Evolutionary conservation across 306 rosid species (phyloP), one percentile per base, ranked within the genome.

Genomic region (Parietaria judaica): DNA sequence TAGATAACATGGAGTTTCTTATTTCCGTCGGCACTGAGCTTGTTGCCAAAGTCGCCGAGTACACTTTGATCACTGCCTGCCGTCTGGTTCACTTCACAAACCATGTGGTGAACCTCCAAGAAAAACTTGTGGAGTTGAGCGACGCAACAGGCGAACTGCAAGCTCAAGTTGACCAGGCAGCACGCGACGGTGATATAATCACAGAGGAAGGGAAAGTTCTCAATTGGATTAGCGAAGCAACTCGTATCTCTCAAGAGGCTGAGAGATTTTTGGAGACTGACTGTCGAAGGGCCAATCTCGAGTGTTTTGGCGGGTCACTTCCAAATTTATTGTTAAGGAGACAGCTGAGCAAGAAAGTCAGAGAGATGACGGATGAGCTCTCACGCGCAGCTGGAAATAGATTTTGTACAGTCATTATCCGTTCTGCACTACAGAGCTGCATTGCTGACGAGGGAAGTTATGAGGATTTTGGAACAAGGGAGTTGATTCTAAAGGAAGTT

Each of bases 381-480:
- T 6, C 0, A 57, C 14, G 3, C n/a, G 46, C 13, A 57, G 61
- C 45, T 1, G 46, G 46, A 61, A 49, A 41, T 60, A 54, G 39
- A 8, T 34, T 55, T 23, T 0, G 5, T 55, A 3, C 0, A 10
- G 36, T 34, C 35, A 4, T 41, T 55, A 10, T 5, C 35, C 59
- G 59, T 55, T 41, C 59, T 6, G 41, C 41, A 23, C 3, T 55
- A 14, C 43, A 55, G 0, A 10, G 14, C 35, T 4, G n/a, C 12
- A 55, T 55, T 17, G 59, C 14, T 34, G 51, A 11, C 3, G 16
- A 34, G 35, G 52, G 0, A 6, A 54, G 56, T 6, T 50, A 63
- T 23, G 15, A 11, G 31, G 31, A 6, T 23, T 23, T 70, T 2
- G 54, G n/a, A 14, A 37, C 75, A 12, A 70, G 75, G 38, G 48